Evolutionary conservation across 345 rosid species (phyloP).

Genomic region (Linum lewisii): DNA sequence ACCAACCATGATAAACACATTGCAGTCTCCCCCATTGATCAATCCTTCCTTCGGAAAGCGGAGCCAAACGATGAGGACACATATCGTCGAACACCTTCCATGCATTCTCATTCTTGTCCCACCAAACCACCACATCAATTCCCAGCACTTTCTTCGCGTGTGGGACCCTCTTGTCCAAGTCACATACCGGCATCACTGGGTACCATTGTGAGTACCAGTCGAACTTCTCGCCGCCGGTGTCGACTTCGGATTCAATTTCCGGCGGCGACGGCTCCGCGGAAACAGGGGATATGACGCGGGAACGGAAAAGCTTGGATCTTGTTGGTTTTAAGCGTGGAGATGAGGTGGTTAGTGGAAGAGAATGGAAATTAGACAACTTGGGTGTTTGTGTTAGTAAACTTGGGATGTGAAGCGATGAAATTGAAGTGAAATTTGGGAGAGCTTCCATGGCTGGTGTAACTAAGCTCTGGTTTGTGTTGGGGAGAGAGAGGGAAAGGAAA

Average conservation of each 20-base stretch:
- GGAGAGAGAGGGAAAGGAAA: background rate
- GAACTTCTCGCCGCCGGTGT: background rate
- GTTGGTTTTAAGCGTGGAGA: background rate
- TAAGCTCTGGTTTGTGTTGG: background rate
- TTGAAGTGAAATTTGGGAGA: background rate
- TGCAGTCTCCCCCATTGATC: conserved; percentile 10
- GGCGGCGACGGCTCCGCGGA: background rate
- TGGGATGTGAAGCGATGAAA: background rate
- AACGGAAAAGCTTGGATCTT: background rate
- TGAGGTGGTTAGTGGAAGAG: background rate
- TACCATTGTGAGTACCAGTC: conserved; percentile 9
- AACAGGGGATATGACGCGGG: background rate
- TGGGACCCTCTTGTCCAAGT: conserved; percentile 8
- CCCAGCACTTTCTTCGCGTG: conserved; percentile 9
- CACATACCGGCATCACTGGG: conserved; percentile 8
- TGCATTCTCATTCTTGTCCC: conserved; percentile 4
- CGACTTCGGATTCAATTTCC: background rate
- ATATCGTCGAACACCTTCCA: conserved; percentile 11
- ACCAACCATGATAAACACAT: conserved; percentile 9
- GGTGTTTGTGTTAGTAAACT: background rate
- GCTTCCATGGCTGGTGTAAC: background rate
- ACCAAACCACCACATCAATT: conserved; percentile 7
- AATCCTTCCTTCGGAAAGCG: conserved; percentile 9
- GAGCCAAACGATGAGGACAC: conserved; percentile 9
- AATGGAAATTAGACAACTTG: background rate